phyloP scores from a whole-genome alignment of 2,329 filamentous ascomycete species.

The Lasiodiplodia theobromae region DNA sequence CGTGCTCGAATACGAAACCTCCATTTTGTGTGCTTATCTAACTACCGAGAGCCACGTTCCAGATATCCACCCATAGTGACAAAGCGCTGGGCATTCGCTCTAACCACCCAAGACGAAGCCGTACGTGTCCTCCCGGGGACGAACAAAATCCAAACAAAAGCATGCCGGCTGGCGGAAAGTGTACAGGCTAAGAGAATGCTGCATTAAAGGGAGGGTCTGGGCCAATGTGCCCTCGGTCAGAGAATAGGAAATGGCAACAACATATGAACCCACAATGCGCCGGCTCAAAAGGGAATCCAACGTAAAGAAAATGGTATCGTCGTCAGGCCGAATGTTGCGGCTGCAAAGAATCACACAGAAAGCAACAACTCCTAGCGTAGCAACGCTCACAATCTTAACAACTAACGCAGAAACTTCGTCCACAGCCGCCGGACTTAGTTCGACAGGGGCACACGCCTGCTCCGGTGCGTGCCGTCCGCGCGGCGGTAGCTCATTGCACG shows the following conservation, averaged over 20 bases:
- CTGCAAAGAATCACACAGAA: constrained; percentile 23
- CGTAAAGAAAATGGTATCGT: constrained; percentile 29
- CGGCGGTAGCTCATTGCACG: constrained; percentile 55
- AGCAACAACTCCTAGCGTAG: constrained; percentile 18
- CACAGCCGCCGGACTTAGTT: neutral
- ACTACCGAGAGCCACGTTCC: constrained; percentile 25
- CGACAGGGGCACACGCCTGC: constrained; percentile 42
- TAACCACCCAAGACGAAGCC: constrained; percentile 19
- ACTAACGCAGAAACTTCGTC: neutral
- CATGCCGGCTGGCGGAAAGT: constrained; percentile 12
- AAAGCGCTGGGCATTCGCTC: constrained; percentile 26
- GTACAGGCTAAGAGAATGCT: constrained; percentile 26
- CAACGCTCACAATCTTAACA: neutral
- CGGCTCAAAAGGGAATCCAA: constrained; percentile 14
- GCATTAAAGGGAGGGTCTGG: constrained; percentile 24
- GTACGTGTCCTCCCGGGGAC: constrained; percentile 8
- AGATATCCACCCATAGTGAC: constrained; percentile 19
- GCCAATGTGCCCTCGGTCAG: constrained; percentile 12
- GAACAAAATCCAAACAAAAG: constrained; percentile 22
- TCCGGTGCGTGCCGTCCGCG: constrained; percentile 53
- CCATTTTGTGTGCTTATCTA: constrained; percentile 24
- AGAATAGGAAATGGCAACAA: neutral
- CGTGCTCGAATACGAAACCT: constrained; percentile 5
- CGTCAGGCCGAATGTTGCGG: constrained; percentile 20
- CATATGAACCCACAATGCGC: constrained; percentile 16